These are phyloP conservation scores for Ceratobasidium papillatum DNA, from an alignment of 1,284 basidiomycete genomes.

Conservation along the genomic window DNA sequence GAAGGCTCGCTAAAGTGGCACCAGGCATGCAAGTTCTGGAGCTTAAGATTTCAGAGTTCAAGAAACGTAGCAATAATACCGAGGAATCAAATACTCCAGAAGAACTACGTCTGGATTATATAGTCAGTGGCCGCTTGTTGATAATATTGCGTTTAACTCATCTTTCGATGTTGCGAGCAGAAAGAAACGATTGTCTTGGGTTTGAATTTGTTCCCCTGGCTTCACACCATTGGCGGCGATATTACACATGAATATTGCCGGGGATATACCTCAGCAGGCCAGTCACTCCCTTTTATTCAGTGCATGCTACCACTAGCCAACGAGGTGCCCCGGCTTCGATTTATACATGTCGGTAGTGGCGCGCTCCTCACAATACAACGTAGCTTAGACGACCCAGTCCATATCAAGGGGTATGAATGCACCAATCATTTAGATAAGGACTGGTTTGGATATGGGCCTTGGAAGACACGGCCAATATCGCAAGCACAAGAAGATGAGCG, in stretches of 20 bases:
- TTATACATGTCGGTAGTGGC: background rate
- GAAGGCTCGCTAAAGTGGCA: background rate
- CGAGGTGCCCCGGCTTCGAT: background rate
- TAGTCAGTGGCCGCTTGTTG: no score
- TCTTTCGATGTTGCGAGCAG: background rate
- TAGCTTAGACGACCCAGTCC: background rate
- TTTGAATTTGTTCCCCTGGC: slow-evolving; percentile 4
- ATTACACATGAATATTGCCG: background rate
- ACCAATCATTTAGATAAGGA: background rate
- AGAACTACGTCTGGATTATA: no score
- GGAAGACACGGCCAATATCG: background rate
- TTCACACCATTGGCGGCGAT: background rate
- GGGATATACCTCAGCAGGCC: background rate
- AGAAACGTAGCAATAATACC: no score
- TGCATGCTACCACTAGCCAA: background rate
- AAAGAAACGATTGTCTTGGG: background rate
- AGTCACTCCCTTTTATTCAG: background rate
- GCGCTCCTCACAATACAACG: background rate
- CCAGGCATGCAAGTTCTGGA: background rate
- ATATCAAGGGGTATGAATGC: background rate
- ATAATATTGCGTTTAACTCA: no score
- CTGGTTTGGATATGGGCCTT: background rate
- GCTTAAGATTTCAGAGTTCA: background rate
- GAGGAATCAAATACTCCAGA: no score
- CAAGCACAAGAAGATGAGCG: background rate